These are phyloP conservation scores for Sporothrix globosa DNA, from an alignment of 2,329 filamentous ascomycete genomes.

Conservation along the genomic window DNA sequence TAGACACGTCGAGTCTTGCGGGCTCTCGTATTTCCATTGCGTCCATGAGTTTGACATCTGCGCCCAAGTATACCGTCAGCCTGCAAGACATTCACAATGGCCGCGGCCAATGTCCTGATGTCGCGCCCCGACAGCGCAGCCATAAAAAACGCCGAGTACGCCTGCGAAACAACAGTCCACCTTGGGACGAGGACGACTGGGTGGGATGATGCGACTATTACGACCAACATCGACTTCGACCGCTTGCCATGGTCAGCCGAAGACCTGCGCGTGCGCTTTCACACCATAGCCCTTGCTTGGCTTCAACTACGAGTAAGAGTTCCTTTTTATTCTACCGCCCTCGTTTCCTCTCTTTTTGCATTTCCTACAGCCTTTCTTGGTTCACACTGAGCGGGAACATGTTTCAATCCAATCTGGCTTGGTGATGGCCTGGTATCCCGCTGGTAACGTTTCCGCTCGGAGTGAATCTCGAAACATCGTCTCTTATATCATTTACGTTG, in stretches of 20 bases:
- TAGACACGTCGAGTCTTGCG: constrained; percentile 29
- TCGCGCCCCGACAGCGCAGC: constrained; percentile 48
- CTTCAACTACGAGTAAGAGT: constrained; percentile 40
- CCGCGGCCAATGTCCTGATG: constrained; percentile 54
- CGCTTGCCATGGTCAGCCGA: constrained; percentile 36
- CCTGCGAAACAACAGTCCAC: constrained; percentile 44
- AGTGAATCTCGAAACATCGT: background rate
- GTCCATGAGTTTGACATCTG: constrained; percentile 58
- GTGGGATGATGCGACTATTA: constrained; percentile 43
- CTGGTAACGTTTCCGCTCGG: background rate
- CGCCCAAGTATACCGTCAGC: constrained; percentile 48
- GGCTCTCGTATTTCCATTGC: constrained; percentile 42
- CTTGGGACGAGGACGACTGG: constrained; percentile 44
- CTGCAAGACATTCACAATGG: constrained; percentile 56
- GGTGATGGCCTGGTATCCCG: background rate
- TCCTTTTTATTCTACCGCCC: background rate
- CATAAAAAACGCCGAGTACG: constrained; percentile 46
- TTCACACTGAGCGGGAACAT: background rate
- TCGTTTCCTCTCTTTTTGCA: constrained; percentile 1
- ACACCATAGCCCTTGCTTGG: constrained; percentile 50
- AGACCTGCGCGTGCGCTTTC: constrained; percentile 44
- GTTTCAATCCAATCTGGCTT: too few species aligned
- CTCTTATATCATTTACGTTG: constrained; percentile 3
- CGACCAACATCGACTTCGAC: background rate
- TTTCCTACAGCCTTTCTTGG: background rate